Conservation (phyloP, 2,329 filamentous ascomycete species). For the Elsinoe fawcettii region DNA sequence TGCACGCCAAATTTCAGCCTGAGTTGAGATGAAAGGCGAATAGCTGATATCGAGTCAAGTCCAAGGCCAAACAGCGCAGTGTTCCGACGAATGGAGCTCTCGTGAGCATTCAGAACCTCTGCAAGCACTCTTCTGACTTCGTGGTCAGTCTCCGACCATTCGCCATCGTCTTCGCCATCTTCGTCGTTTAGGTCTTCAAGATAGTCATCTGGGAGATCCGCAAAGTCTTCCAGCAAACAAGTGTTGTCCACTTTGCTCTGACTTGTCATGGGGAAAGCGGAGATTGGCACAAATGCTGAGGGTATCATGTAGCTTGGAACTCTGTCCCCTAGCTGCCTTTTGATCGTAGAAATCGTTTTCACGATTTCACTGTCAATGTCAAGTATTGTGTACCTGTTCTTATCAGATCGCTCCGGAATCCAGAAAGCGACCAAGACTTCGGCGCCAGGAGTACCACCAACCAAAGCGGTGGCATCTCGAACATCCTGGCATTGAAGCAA, state of each 20-base stretch:
- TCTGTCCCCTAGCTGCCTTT: constrained; percentile 44
- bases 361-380: constrained; percentile 28
- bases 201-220: constrained; percentile 37
- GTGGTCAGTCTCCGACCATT: constrained; percentile 51
- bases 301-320: constrained; percentile 77
- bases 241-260: constrained; percentile 67
- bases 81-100: constrained; percentile 48
- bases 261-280: constrained; percentile 59
- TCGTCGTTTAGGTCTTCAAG: constrained; percentile 36
- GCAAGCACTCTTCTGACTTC: constrained; percentile 50
- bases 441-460: constrained; percentile 40
- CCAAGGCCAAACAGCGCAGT: constrained; percentile 72
- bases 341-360: constrained; percentile 40
- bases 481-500: constrained; percentile 48
- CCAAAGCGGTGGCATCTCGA: constrained; percentile 56
- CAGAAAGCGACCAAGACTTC: constrained; percentile 64
- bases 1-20: constrained; percentile 41
- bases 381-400: constrained; percentile 33
- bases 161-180: constrained; percentile 29
- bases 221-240: constrained; percentile 44
- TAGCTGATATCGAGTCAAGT: constrained; percentile 75
- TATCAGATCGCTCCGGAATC: constrained; percentile 37
- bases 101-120: constrained; percentile 40
- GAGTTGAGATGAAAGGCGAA: constrained; percentile 56
- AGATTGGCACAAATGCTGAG: constrained; percentile 62